Evolutionary conservation across 2,329 filamentous ascomycete species (phyloP).

Genomic region (Penicillium hordei): DNA sequence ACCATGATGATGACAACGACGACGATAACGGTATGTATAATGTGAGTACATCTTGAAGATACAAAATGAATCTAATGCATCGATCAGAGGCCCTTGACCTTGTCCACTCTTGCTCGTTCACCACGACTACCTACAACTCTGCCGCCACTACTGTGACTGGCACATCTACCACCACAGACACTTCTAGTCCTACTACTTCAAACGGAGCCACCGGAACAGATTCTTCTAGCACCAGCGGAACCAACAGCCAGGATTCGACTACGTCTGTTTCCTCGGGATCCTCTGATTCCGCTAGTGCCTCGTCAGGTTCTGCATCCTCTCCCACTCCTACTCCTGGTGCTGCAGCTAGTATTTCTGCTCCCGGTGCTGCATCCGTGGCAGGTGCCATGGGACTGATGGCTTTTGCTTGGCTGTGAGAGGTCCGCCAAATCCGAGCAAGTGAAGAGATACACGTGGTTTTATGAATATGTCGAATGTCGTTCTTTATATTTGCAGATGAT

Average conservation of each 20-base stretch:
- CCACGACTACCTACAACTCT: conserved; percentile 30
- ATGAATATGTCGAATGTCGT: conserved; percentile 1
- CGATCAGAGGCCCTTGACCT: conserved; percentile 32
- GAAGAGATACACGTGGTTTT: not conserved
- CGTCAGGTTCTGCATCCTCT: conserved; percentile 8
- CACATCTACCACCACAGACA: conserved; percentile 4
- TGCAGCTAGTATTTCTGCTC: conserved; percentile 13
- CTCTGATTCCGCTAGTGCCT: not conserved
- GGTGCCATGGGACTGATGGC: conserved; percentile 26
- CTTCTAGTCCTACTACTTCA: conserved; percentile 1
- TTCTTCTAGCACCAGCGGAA: conserved; percentile 1
- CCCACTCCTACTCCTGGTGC: conserved; percentile 17
- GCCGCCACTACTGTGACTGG: conserved; percentile 21
- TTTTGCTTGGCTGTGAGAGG: conserved; percentile 28
- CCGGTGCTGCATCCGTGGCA: conserved; percentile 20
- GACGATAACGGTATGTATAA: conserved; percentile 31
- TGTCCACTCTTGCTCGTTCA: conserved; percentile 29
- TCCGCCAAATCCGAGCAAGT: not conserved
- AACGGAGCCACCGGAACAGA: conserved; percentile 2
- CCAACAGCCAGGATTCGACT: conserved; percentile 2
- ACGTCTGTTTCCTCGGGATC: not conserved
- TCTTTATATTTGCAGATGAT: conserved; percentile 2
- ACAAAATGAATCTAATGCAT: conserved; percentile 4
- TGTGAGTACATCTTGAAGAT: not conserved
- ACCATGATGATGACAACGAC: conserved; percentile 14